Evolutionary conservation across 148 eudicot genomes (phyloP).

Genomic region (Rheum nobile): DNA sequence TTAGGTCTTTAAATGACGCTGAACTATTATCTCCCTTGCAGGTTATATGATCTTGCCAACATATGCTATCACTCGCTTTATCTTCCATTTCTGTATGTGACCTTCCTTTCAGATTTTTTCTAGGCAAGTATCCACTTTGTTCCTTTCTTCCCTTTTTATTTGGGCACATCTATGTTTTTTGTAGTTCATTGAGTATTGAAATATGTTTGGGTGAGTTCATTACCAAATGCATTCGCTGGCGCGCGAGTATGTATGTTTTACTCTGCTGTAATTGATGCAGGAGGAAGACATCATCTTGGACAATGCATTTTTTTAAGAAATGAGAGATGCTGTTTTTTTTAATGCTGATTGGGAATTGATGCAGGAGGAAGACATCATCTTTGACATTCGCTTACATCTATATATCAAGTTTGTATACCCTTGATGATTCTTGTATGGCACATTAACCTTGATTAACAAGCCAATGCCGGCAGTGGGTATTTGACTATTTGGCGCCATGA

Average conservation of each 20-base stretch:
- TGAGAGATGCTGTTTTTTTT: constrained; percentile 56
- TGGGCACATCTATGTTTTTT: background rate
- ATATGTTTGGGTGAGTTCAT: background rate
- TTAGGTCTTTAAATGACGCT: background rate
- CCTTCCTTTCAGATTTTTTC: constrained; percentile 38
- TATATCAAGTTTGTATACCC: no score
- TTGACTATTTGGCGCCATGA: no score
- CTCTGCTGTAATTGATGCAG: constrained; percentile 9
- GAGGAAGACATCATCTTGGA: constrained; percentile 46
- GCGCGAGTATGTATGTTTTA: background rate
- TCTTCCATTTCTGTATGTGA: constrained; percentile 43
- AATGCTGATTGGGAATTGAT: constrained; percentile 42
- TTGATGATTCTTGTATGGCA: no score
- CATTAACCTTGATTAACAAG: no score
- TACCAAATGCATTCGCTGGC: background rate
- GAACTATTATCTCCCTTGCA: constrained; percentile 11
- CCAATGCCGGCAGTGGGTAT: no score
- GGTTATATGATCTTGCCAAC: constrained; percentile 29
- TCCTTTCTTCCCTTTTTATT: background rate
- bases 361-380: no score
- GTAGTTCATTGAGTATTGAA: background rate
- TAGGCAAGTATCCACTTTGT: constrained; percentile 20
- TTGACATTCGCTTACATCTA: no score
- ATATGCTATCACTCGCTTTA: constrained; percentile 37
- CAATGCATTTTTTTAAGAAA: constrained; percentile 41